Evolutionary conservation across 108 stramenopile species (phyloP), one percentile per base, ranked within the genome.

Genomic region (Fistulifera pelliculosa): DNA sequence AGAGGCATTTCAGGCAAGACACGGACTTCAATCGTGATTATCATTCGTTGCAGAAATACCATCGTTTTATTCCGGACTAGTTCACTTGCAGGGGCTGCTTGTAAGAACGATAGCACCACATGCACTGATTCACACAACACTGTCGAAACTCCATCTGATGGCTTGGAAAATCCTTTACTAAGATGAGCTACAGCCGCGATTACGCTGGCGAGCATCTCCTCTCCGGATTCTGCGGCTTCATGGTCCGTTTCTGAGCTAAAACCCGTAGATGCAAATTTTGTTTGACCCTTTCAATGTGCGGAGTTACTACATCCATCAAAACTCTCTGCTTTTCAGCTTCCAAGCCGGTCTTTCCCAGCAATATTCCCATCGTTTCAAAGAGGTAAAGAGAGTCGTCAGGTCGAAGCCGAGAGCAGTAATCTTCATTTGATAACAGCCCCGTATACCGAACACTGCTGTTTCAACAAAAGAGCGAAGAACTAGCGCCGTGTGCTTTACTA

Each of bases 331-430:
- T 58, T 8, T 54, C 45, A 27, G 60, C 56, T 16, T 70, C 75
- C 47, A 83, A 47, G 12, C 76, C 81, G 22, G 81, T 80, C 49
- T 73, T 79, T 24, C 85, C 85, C 41, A 87, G 66, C 19, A 87
- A 56, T 1, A 87, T 58, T 27, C 85, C 85, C 41, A 82, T 78
- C 1, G 79, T 63, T 59, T 87, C 85, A 54, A 87, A 87, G 41
- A 87, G 61, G 47, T 83, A 80, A 7, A 87, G 57, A 0, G 70
- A 65, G 54, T 87, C 81, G 39, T 87, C 81, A 0, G 74, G 58
- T 26, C 74, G 60, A n/a, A 87, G 61, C 25, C 64, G 27, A 6
- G 31, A 35, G 31, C 31, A 35, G 43, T 66, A 26, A 38, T 24
- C 41, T 31, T 35, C 56, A 47, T 77, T 74, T 35, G 72, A 69